Evolutionary conservation across 2,329 filamentous ascomycete genomes (phyloP), one percentile per base, ranked within the genome.

Genomic region (Aspergillus transmontanensis): DNA sequence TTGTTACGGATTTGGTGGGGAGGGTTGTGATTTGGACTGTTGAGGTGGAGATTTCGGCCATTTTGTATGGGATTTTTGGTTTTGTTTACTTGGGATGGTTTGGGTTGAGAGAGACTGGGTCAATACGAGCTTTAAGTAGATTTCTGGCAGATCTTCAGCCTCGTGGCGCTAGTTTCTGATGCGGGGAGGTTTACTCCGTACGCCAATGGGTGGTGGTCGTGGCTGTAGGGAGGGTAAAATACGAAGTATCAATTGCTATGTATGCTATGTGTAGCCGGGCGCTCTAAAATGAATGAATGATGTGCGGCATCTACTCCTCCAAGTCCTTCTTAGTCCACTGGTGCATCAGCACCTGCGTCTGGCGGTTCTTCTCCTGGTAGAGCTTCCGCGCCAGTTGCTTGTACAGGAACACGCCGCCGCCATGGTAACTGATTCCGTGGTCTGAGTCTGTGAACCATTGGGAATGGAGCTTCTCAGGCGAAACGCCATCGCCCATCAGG

Each of bases 361-460:
- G 73, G 56, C 87, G 80, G 64, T 83, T 78, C 74, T 87, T 88
- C 81, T 91, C 88, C 56, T 86, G 83, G 68, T 82, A 90, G 69
- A 91, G 69, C 65, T 83, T 81, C 68, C 83, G 83, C 0, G 86
- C 88, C 72, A 91, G 71, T 73, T 88, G 85, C 78, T 85, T 87
- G 72, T 89, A 90, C 69, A 90, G 69, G 68, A 85, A 90, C 26
- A 73, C 75, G 4, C 74, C 80, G 0, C 83, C 86, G 0, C 84
- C 83, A 61, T 89, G 81, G 65, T 88, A 89, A 14, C 72, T 74
- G 56, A 90, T 90, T 30, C 79, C 78, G 69, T 91, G 89, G 67
- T 89, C 86, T 16, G 76, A 86, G 70, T 91, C 89, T 0, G 88
- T 90, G 64, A 90, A 91, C 23, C 84, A 85, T 63, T 87, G 84